Evolutionary conservation across 495 filamentous ascomycete species (phyloP).

Genomic region (Penicillium malachiteum): DNA sequence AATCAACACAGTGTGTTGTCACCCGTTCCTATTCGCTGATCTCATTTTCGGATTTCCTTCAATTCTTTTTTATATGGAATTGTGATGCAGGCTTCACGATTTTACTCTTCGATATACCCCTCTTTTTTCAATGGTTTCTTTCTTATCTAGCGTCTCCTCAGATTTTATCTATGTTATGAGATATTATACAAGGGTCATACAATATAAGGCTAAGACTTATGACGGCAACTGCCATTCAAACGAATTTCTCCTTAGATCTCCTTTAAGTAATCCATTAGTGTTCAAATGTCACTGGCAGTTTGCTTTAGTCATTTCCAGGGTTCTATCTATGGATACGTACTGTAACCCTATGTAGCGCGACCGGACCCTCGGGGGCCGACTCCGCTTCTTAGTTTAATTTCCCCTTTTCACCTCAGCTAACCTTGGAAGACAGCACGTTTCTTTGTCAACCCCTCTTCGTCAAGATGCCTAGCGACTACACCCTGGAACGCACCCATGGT

Average conservation of each 20-base stretch:
- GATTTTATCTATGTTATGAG: background rate
- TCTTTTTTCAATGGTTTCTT: background rate
- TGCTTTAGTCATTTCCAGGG: too few species aligned
- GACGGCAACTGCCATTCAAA: background rate
- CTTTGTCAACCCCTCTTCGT: background rate
- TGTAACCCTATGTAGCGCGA: too few species aligned
- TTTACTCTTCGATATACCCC: constrained; percentile 1
- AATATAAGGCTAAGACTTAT: background rate
- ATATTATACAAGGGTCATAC: background rate
- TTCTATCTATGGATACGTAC: too few species aligned
- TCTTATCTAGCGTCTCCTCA: background rate
- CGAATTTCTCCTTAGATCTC: too few species aligned
- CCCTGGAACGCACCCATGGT: background rate
- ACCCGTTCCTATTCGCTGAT: background rate
- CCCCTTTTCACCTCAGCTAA: background rate
- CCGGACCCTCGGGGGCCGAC: too few species aligned
- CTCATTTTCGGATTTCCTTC: background rate
- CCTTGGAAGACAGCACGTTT: too few species aligned
- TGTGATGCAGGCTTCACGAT: constrained; percentile 4
- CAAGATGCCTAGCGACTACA: background rate
- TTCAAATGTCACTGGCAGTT: too few species aligned
- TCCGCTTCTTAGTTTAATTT: too few species aligned
- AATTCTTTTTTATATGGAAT: background rate
- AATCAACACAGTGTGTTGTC: background rate
- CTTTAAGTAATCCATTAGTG: too few species aligned